Evolutionary conservation across 2,329 filamentous ascomycete species (phyloP), one percentile per base, ranked within the genome.

Genomic region (Basipetospora chlamydospora): DNA sequence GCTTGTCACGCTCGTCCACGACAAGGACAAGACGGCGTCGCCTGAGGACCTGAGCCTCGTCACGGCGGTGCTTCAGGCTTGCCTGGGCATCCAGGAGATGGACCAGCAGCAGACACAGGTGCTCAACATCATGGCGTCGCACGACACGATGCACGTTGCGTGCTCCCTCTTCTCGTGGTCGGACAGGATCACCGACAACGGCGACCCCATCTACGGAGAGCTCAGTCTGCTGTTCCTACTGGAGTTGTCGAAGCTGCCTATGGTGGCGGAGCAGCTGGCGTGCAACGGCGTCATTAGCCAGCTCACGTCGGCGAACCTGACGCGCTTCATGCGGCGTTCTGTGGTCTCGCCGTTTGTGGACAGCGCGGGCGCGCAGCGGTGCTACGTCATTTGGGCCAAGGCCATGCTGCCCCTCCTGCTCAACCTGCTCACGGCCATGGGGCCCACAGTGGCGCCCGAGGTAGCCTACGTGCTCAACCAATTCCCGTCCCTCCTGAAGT

Each of bases 161-260:
- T 77, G 80, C 5, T 85, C 82, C 23, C 68, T 98, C 5, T 96
- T 88, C 57, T 94, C 86, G 0, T 98, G 90, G 90, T 75, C 88
- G 4, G 86, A 96, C 54, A 76, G 79, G 45, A 67, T 96, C 17
- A 72, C 80, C 1, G 69, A 80, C 25, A 71, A 80, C 39, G 75
- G 77, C 20, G 88, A 96, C 51, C 88, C 90, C 0, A 66, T 96
- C 21, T 96, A 95, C 54, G 90, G 87, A 44, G 87, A 95, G 52
- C 71, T 95, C n/a, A 83, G 82, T 48, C 70, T 94, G 28, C 68
- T 87, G 18, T 92, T 96, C 56, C 67, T 98, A 11, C 73, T 94
- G 16, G 83, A 93, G 46, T 69, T 98, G 10, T 94, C 87, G 1
- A 78, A 74, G 11, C 68, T 96, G 11, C 80, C 82, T 0, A 59